Base-by-base conservation (phyloP, 2,329 filamentous ascomycete genomes). In the Paecilomyces formosus region DNA sequence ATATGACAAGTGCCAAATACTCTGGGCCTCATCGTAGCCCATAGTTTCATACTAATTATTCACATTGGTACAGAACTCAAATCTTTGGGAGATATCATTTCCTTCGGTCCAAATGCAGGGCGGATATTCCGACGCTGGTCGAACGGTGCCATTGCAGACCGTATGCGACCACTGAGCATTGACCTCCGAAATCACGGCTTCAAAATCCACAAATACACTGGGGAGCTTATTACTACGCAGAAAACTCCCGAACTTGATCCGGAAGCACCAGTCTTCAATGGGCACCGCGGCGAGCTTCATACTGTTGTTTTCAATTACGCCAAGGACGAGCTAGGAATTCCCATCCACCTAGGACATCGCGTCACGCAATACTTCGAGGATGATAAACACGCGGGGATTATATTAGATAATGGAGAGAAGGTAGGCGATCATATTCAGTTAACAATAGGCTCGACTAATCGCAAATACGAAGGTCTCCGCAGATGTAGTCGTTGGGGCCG, bases 71-170 rank as follows among this genome's bases (percentile, higher is more conserved):
- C 72, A 7, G 78, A 80, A 57, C 78, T 86, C 57, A 87, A 85
- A 63, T 71, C 76, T 3, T 77, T 87, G 0, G 85, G 84, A 56
- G 82, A 86, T 70, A 85, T 86, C 61, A 86, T 86, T 61, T 82
- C 81, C 12, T 85, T 85, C 61, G 83, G 84, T 1, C 76, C 81
- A 54, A 87, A 87, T 62, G 82, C 78, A 12, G 82, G 83, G 0
- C 80, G 84, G 49, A 86, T 87, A 63, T 85, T 86, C 64, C 68
- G 81, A 56, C 79, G 84, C 3, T 88, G 85, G 84, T 74, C 72
- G 0, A 68, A 79, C 28, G 80, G 82, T 31, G 68, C 73, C 33
- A 74, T 85, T 9, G 74, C 76, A 7, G 68, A 71, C 53, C 74
- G 75, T 52, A 75, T 85, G 72, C 76, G 78, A 24, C 69, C 74